Percentiles rank a stretch among this genome's conserved stretches.
Evolutionary conservation across 257 asterid species (phyloP).

Genomic region (Mitragyna speciosa): DNA sequence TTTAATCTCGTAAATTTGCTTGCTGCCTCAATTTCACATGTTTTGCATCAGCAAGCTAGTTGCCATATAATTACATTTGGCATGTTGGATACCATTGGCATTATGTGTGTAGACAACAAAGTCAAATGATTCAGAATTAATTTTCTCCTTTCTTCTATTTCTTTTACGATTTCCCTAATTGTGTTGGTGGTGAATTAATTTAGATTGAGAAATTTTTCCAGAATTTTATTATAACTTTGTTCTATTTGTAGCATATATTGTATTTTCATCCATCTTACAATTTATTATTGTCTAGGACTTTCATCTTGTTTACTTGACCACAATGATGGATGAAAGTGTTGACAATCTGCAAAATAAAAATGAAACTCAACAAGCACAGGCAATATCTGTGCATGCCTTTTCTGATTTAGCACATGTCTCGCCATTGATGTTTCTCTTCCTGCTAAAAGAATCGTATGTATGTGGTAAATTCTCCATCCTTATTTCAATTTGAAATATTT

Average conservation of each 20-base stretch:
- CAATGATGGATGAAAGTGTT: conserved; percentile 42
- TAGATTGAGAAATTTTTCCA: background rate
- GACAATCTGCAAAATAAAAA: conserved; percentile 24
- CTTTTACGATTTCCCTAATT: background rate
- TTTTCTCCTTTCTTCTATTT: background rate
- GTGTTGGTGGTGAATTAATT: background rate
- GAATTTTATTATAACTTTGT: background rate
- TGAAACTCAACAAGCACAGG: conserved; percentile 26
- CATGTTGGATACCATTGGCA: background rate
- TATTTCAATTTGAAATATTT: background rate
- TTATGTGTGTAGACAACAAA: background rate
- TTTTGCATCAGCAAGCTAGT: background rate
- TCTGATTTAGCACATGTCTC: conserved; percentile 76
- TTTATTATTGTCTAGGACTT: conserved; percentile 34
- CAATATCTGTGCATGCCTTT: conserved; percentile 63
- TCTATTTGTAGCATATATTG: background rate
- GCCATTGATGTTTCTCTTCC: conserved; percentile 78
- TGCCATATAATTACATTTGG: background rate
- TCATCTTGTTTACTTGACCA: conserved; percentile 26
- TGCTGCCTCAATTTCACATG: background rate
- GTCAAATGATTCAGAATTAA: background rate
- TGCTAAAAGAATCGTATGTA: conserved; percentile 70
- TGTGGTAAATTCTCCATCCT: conserved; percentile 46
- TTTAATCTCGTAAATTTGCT: background rate
- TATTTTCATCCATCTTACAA: background rate